Evolutionary conservation across 495 filamentous ascomycete genomes (phyloP).

Genomic region (Amorphotheca resinae): DNA sequence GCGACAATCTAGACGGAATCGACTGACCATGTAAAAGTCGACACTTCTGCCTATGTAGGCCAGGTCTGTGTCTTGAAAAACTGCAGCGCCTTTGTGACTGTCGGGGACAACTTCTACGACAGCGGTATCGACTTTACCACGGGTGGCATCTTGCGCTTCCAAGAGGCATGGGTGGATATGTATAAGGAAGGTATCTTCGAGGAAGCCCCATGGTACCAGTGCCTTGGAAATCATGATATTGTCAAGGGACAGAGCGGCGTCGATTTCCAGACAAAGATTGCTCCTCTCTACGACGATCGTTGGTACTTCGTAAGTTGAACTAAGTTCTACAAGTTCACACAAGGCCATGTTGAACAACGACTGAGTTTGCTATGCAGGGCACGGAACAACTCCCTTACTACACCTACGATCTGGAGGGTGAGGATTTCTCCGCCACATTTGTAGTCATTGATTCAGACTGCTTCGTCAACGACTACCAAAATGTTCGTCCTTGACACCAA

Average conservation of each 20-base stretch:
- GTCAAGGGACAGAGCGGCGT: conserved; percentile 2
- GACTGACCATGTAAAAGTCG: not conserved
- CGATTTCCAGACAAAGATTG: conserved; percentile 7
- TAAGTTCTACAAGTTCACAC: not conserved
- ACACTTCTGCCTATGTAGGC: conserved; percentile 5
- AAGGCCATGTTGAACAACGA: not conserved
- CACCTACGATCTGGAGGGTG: conserved; percentile 1
- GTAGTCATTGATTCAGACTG: conserved; percentile 6
- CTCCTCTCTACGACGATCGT: conserved; percentile 4
- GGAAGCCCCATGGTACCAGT: conserved; percentile 6
- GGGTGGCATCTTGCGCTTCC: conserved; percentile 3
- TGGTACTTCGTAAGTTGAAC: conserved; percentile 7
- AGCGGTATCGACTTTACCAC: conserved; percentile 4
- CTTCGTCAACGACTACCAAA: conserved; percentile 3
- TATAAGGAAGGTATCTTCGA: conserved; percentile 4
- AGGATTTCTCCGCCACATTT: conserved; percentile 2
- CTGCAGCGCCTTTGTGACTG: conserved; percentile 4
- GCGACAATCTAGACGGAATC: too few species aligned
- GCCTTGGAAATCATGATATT: conserved; percentile 6
- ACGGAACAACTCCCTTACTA: conserved; percentile 4
- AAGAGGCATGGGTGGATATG: conserved; percentile 7
- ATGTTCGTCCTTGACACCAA: not conserved
- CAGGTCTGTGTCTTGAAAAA: conserved; percentile 6
- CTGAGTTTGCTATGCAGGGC: too few species aligned
- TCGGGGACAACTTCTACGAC: conserved; percentile 7